Conservation (phyloP, 495 filamentous ascomycete genomes). For the Aspergillus nidulans region DNA sequence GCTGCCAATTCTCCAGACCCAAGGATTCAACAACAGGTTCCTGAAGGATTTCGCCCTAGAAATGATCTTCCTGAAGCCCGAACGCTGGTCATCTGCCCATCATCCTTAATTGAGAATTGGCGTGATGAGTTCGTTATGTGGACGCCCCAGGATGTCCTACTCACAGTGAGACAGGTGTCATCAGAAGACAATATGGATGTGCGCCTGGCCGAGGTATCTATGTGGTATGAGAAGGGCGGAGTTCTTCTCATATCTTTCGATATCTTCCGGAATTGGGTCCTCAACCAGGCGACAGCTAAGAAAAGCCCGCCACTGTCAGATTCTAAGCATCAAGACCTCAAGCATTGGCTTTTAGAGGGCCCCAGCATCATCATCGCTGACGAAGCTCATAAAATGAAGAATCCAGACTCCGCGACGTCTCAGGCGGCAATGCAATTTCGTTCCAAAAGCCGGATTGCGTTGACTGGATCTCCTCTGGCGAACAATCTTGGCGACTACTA, state of each 20-base stretch:
- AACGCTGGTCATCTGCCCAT: conserved; percentile 71
- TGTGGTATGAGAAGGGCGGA: conserved; percentile 65
- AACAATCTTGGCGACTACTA: conserved; percentile 83
- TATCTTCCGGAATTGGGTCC: conserved; percentile 53
- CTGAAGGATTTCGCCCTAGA: conserved; percentile 45
- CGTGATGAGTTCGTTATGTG: conserved; percentile 68
- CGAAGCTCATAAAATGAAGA: conserved; percentile 82
- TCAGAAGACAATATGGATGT: conserved; percentile 17
- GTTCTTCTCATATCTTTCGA: conserved; percentile 70
- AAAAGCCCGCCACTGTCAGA: conserved; percentile 23
- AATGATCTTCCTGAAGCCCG: conserved; percentile 37
- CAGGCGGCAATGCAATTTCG: conserved; percentile 51
- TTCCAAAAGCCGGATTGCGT: conserved; percentile 71
- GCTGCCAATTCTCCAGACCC: conserved; percentile 56
- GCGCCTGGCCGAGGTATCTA: conserved; percentile 41
- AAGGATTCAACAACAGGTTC: conserved; percentile 60
- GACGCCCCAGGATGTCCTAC: conserved; percentile 42
- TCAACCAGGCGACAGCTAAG: conserved; percentile 27
- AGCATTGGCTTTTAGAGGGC: conserved; percentile 47
- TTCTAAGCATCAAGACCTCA: conserved; percentile 33
- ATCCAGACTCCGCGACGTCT: conserved; percentile 47
- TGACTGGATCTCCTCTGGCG: conserved; percentile 82
- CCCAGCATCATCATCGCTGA: conserved; percentile 81
- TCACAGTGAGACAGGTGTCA: conserved; percentile 50
- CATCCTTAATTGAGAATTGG: conserved; percentile 78